Conservation (phyloP, 148 eudicot genomes). For the Oxyria digyna region DNA sequence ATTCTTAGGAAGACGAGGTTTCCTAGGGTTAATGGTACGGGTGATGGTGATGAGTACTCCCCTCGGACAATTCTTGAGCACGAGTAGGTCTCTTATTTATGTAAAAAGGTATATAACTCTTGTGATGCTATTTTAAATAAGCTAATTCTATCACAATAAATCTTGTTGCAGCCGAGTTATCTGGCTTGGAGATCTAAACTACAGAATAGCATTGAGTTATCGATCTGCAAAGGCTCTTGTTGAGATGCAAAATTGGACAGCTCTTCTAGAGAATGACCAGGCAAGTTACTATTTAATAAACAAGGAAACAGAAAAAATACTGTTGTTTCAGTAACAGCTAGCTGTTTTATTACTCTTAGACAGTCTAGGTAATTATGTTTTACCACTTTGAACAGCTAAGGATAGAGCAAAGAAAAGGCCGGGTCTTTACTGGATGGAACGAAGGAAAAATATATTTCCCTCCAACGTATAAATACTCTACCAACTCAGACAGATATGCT, state of each 20-base stretch:
- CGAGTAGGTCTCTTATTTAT: slow-evolving; percentile 43
- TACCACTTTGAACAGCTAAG: slow-evolving; percentile 52
- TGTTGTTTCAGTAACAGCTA: too few relatives aligned
- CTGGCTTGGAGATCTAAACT: slow-evolving; percentile 98
- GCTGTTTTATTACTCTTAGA: too few relatives aligned
- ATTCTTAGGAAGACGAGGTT: slow-evolving; percentile 83
- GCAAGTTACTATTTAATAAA: slow-evolving; percentile 18
- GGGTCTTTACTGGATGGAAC: slow-evolving; percentile 77
- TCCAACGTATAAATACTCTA: slow-evolving; percentile 95
- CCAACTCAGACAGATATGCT: slow-evolving; percentile 87
- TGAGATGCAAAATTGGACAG: slow-evolving; percentile 90
- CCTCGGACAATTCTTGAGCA: slow-evolving; percentile 91
- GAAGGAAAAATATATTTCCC: slow-evolving; percentile 94
- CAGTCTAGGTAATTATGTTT: too few relatives aligned
- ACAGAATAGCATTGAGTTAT: slow-evolving; percentile 75
- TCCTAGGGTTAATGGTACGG: slow-evolving; percentile 53
- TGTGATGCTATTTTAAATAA: not conserved
- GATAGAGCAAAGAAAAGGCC: slow-evolving; percentile 77
- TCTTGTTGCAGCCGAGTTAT: slow-evolving; percentile 56
- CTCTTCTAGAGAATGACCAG: slow-evolving; percentile 86
- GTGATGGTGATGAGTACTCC: slow-evolving; percentile 51
- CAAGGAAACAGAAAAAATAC: too few relatives aligned
- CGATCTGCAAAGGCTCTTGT: slow-evolving; percentile 82
- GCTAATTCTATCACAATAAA: not conserved
- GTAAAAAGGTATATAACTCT: not conserved